Percentiles rank a stretch among this genome's conserved stretches.
Evolutionary conservation across 495 filamentous ascomycete genomes (phyloP).

Genomic region (Aspergillus leporis): DNA sequence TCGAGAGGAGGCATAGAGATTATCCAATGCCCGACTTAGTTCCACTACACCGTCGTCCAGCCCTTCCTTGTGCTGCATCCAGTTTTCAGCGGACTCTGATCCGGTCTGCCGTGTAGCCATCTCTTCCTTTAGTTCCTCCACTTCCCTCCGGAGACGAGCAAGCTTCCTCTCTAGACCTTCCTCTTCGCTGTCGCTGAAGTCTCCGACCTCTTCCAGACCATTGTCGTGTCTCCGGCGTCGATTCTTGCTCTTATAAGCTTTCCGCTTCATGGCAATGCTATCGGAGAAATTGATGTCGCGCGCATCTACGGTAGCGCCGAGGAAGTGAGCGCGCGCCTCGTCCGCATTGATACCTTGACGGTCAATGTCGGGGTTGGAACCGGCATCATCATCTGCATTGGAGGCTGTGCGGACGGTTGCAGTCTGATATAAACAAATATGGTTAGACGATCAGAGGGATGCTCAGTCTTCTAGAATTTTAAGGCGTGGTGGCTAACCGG

Average conservation of each 20-base stretch:
- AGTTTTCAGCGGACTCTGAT: constrained; percentile 23
- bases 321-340: constrained; percentile 76
- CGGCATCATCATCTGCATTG: constrained; percentile 56
- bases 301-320: constrained; percentile 71
- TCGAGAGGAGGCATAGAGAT: constrained; percentile 47
- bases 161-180: constrained; percentile 75
- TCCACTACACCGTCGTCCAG: constrained; percentile 53
- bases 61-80: constrained; percentile 27
- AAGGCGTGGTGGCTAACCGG: constrained; percentile 50
- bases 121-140: constrained; percentile 74
- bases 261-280: constrained; percentile 72
- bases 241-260: constrained; percentile 74
- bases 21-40: constrained; percentile 65
- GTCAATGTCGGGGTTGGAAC: constrained; percentile 65
- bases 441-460: constrained; percentile 4
- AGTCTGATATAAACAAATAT: constrained; percentile 42
- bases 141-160: constrained; percentile 73
- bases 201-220: constrained; percentile 56
- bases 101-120: constrained; percentile 37
- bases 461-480: neutral
- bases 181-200: constrained; percentile 68
- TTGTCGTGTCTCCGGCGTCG: constrained; percentile 60
- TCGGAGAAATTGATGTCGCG: constrained; percentile 80
- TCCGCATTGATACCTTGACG: constrained; percentile 71
- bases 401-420: constrained; percentile 66